Conservation (phyloP, 148 eudicot species). For the Diospyros kaki region DNA sequence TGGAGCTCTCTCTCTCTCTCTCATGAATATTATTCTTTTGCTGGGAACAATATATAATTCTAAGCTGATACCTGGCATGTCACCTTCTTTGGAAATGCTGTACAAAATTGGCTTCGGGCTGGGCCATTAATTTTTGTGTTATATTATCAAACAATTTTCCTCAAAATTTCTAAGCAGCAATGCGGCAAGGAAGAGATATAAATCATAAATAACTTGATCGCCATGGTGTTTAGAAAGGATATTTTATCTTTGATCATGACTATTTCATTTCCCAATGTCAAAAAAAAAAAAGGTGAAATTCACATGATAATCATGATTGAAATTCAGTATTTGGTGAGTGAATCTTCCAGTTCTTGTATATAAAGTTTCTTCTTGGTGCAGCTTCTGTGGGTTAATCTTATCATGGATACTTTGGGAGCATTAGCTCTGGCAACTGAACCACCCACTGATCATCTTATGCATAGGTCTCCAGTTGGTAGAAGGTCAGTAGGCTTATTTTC, state of each 20-base stretch:
- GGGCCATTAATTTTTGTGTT: neutral
- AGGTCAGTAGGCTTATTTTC: slow-evolving; percentile 35
- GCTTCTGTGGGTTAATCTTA: slow-evolving; percentile 97
- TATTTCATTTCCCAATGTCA: neutral
- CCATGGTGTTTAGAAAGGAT: neutral
- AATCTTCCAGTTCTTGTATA: slow-evolving; percentile 1
- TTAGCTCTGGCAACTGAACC: slow-evolving; percentile 95
- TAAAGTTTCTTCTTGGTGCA: slow-evolving; percentile 22
- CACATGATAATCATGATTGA: neutral
- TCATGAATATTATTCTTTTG: slow-evolving; percentile 4
- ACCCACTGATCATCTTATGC: slow-evolving; percentile 90
- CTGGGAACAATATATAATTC: neutral
- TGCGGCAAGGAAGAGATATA: neutral
- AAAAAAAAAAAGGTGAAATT: neutral
- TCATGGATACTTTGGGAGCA: slow-evolving; percentile 98
- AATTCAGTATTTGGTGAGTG: neutral
- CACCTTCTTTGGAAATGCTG: neutral
- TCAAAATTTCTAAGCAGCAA: too few species aligned
- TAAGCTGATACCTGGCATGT: neutral
- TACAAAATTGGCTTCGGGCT: neutral
- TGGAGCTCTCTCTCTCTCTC: slow-evolving; percentile 1
- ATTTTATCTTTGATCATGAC: neutral
- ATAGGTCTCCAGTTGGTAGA: slow-evolving; percentile 86
- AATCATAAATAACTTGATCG: neutral
- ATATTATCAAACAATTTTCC: neutral